Evolutionary conservation across 225 moss, liverwort and hornwort genomes (phyloP).

Genomic region (Straminergon stramineum): DNA sequence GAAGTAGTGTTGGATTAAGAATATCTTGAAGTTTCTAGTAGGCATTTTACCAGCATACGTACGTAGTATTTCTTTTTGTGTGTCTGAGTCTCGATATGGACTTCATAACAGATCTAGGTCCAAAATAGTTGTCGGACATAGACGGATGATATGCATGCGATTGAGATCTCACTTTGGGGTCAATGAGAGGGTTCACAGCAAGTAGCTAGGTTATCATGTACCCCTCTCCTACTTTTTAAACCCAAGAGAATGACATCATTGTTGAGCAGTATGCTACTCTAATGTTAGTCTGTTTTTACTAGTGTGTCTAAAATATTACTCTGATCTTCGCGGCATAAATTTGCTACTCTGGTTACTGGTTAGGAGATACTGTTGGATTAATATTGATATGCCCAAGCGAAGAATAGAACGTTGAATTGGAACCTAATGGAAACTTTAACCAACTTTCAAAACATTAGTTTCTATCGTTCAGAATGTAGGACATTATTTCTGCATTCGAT

Average conservation of each 20-base stretch:
- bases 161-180: background rate
- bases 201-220: background rate
- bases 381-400: background rate
- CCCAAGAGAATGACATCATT: background rate
- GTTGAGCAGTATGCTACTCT: background rate
- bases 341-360: background rate
- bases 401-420: background rate
- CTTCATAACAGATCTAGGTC: background rate
- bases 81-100: background rate
- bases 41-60: background rate
- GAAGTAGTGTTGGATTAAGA: background rate
- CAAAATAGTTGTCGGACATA: background rate
- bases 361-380: background rate
- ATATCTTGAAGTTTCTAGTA: background rate
- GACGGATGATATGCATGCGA: background rate
- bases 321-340: background rate
- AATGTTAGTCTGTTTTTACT: background rate
- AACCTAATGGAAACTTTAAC: background rate
- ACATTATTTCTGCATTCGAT: background rate
- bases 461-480: background rate
- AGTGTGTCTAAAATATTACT: background rate
- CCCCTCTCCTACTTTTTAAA: background rate
- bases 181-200: background rate
- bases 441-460: background rate
- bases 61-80: background rate